These are phyloP conservation scores for Chlamydomonas sphaeroides DNA, from an alignment of 139 green algal genomes.

Conservation along the genomic window DNA sequence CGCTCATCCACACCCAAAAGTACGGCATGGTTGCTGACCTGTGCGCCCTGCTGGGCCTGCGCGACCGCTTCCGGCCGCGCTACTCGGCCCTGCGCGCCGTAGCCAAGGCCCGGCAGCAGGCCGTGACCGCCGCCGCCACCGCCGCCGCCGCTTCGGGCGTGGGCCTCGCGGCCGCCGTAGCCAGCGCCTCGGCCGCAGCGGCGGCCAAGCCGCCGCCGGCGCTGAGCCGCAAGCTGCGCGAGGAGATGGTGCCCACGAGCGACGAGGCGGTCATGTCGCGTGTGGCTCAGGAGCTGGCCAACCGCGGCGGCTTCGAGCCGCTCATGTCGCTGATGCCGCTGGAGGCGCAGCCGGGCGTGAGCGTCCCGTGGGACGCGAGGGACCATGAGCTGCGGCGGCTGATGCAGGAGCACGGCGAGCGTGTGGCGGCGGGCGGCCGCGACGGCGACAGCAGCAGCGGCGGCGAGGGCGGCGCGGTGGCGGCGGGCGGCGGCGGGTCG, in stretches of 20 bases:
- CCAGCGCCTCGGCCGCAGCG: neutral
- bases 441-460: neutral
- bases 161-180: neutral
- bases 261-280: constrained; percentile 14
- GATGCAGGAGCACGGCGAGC: neutral
- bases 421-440: too few species aligned
- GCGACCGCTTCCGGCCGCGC: constrained; percentile 49
- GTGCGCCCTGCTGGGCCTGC: constrained; percentile 44
- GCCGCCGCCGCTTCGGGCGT: neutral
- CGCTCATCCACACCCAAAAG: constrained; percentile 64
- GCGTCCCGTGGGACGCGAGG: constrained; percentile 7
- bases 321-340: constrained; percentile 59
- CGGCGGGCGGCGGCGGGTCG: too few species aligned
- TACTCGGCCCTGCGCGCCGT: constrained; percentile 50
- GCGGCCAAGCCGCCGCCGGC: constrained; percentile 6
- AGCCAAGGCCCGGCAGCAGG: constrained; percentile 33
- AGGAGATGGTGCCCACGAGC: constrained; percentile 33
- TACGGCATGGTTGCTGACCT: constrained; percentile 57
- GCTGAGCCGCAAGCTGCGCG: constrained; percentile 1
- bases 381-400: constrained; percentile 29
- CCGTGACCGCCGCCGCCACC: constrained; percentile 13
- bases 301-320: constrained; percentile 55
- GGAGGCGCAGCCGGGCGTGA: constrained; percentile 3
- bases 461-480: neutral
- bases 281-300: constrained; percentile 49